phyloP scores from a whole-genome alignment of 164 flowering plant species.

The Litsea cubeba region DNA sequence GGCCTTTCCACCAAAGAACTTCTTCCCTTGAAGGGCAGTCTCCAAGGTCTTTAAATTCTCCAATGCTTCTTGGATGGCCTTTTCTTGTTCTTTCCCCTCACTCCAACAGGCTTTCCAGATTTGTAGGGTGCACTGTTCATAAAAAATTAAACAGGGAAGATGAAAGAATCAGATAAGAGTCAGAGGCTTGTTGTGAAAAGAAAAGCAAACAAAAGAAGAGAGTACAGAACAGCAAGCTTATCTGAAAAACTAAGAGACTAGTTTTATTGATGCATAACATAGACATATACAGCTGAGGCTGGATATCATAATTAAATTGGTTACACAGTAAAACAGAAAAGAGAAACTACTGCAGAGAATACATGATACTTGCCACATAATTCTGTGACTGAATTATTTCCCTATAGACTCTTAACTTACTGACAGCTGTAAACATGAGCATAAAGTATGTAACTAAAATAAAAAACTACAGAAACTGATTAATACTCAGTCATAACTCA shows the following conservation, averaged over 20 bases:
- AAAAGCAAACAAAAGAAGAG: background rate
- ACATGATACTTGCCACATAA: no score
- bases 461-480: no score
- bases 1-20: slow-evolving; percentile 46
- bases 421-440: no score
- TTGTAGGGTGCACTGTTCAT: background rate
- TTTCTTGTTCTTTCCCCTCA: slow-evolving; percentile 10
- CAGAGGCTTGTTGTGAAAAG: background rate
- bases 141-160: no score
- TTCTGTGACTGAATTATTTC: no score
- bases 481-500: no score
- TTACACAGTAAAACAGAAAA: background rate
- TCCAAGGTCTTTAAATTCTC: slow-evolving; percentile 30
- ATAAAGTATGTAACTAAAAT: no score
- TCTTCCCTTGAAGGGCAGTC: slow-evolving; percentile 27
- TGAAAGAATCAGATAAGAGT: no score
- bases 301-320: background rate
- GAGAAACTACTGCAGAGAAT: background rate
- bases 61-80: slow-evolving; percentile 23
- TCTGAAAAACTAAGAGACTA: background rate
- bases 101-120: background rate
- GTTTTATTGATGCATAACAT: background rate
- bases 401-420: no score
- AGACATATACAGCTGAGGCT: background rate
- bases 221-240: no score